Conservation (phyloP, 1,139 yeast genomes). For the Yamadazyma songkhlaensis region DNA sequence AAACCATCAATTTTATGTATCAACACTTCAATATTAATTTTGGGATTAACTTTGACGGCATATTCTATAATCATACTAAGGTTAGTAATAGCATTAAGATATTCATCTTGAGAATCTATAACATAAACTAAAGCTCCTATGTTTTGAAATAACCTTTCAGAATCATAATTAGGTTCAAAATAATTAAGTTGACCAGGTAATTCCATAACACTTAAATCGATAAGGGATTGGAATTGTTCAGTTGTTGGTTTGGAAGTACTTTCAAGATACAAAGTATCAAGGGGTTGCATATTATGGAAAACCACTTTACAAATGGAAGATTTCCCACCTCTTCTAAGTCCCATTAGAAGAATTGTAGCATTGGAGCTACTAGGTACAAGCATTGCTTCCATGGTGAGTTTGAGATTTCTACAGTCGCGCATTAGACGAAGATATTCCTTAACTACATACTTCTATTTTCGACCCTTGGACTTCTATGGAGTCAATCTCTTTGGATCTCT, state of each 20-base stretch:
- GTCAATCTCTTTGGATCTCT: conserved; percentile 95
- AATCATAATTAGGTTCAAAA: conserved; percentile 81
- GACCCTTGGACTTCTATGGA: conserved; percentile 47
- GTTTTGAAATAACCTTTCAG: conserved; percentile 70
- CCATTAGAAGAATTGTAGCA: conserved; percentile 82
- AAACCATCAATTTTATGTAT: conserved; percentile 95
- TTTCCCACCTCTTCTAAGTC: conserved; percentile 77
- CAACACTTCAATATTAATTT: conserved; percentile 83
- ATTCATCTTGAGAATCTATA: conserved; percentile 93
- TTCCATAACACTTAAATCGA: conserved; percentile 91
- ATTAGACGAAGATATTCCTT: too few relatives aligned
- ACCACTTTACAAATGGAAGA: conserved; percentile 93
- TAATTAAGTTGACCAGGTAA: conserved; percentile 91
- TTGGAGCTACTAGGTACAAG: conserved; percentile 44
- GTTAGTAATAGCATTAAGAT: conserved; percentile 85
- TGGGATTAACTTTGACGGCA: conserved; percentile 83
- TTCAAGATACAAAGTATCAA: conserved; percentile 87
- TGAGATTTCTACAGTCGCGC: too few relatives aligned
- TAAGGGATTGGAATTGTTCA: conserved; percentile 72
- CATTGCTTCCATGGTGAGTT: conserved; percentile 36
- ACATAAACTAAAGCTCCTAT: conserved; percentile 95
- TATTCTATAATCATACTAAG: conserved; percentile 85
- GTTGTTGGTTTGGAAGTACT: conserved; percentile 87
- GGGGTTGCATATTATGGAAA: conserved; percentile 94
- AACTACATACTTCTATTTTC: too few relatives aligned